These are phyloP conservation scores for Neurospora tetraspora DNA, from an alignment of 495 filamentous ascomycete genomes.

Conservation along the genomic window DNA sequence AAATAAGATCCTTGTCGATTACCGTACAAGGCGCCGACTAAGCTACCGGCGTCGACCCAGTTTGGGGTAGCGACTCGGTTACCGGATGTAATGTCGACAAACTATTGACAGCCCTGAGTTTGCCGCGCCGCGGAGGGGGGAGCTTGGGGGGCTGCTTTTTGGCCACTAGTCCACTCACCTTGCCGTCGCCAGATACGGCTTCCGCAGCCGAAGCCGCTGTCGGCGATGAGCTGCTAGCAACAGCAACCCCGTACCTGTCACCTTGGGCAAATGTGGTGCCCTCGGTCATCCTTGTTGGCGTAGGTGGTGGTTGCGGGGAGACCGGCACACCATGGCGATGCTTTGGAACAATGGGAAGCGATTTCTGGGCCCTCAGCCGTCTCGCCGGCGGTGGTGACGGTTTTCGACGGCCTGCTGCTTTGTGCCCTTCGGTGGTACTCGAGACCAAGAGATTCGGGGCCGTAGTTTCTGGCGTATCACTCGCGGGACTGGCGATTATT, in stretches of 20 bases:
- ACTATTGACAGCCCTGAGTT: background rate
- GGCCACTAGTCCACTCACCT: slow-evolving; percentile 17
- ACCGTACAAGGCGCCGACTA: background rate
- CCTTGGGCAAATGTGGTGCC: background rate
- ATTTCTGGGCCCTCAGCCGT: slow-evolving; percentile 28
- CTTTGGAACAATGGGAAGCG: slow-evolving; percentile 35
- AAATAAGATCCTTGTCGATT: background rate
- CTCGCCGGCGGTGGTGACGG: slow-evolving; percentile 12
- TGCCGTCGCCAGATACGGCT: slow-evolving; percentile 1
- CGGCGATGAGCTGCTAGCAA: background rate
- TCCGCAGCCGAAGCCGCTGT: background rate
- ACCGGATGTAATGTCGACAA: background rate
- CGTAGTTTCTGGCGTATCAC: background rate
- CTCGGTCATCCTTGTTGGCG: slow-evolving; percentile 8
- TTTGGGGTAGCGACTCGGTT: slow-evolving; percentile 3
- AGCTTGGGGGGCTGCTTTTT: slow-evolving; percentile 48
- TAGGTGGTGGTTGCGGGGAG: slow-evolving; percentile 9
- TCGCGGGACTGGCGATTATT: background rate
- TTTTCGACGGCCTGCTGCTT: slow-evolving; percentile 2
- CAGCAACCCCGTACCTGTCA: background rate
- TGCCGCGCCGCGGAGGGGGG: slow-evolving; percentile 38
- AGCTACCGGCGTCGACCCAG: slow-evolving; percentile 3
- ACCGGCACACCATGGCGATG: slow-evolving; percentile 38
- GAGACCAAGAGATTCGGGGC: background rate
- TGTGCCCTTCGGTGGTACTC: background rate